These are phyloP conservation scores for Fusarium caatingaense DNA, from an alignment of 2,329 filamentous ascomycete genomes.

Conservation along the genomic window DNA sequence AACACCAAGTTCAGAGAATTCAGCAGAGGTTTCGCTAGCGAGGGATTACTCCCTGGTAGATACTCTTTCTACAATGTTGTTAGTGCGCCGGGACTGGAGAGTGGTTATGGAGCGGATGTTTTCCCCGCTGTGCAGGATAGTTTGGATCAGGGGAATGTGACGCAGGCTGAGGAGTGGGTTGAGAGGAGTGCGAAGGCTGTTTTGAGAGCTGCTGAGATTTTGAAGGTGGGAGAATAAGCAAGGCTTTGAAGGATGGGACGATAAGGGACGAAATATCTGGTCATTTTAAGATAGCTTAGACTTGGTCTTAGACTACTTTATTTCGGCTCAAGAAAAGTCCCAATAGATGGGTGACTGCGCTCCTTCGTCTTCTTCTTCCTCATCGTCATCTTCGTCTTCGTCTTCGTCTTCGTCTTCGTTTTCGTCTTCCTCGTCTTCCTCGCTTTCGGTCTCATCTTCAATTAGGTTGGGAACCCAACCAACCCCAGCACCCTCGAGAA, in stretches of 20 bases:
- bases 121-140: conserved; percentile 40
- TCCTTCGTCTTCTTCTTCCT: no score
- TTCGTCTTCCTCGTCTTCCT: not conserved
- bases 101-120: conserved; percentile 35
- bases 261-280: not conserved
- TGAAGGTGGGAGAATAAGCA: conserved; percentile 1
- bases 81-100: conserved; percentile 27
- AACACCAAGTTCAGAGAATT: conserved; percentile 24
- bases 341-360: no score
- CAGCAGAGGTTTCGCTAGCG: conserved; percentile 28
- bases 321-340: no score
- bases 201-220: conserved; percentile 28
- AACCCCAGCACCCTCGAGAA: no score
- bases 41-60: conserved; percentile 21
- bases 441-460: not conserved
- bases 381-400: not conserved
- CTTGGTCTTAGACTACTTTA: rapidly evolving
- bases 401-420: no score
- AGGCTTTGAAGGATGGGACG: rapidly evolving
- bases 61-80: conserved; percentile 35
- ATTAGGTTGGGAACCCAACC: no score
- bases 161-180: conserved; percentile 38
- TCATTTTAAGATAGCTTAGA: not conserved
- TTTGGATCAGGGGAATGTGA: conserved; percentile 28
- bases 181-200: conserved; percentile 33